phyloP scores from a whole-genome alignment of 805 yeast genomes.

The Suhomyces pyralidae region DNA sequence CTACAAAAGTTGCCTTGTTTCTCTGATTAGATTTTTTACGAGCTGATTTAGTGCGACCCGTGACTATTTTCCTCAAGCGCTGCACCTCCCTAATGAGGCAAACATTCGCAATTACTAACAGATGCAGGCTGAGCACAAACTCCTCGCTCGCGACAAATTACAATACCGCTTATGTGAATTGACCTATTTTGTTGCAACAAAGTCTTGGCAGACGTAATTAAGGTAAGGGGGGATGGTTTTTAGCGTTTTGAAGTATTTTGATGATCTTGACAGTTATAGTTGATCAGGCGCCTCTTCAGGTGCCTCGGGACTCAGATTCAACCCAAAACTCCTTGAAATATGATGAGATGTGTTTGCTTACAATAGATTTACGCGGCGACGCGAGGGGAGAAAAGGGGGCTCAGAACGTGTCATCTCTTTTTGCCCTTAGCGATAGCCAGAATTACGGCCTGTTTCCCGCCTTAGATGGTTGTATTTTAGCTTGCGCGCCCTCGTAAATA shows the following conservation, averaged over 20 bases:
- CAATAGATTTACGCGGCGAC: not conserved
- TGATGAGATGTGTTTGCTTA: not conserved
- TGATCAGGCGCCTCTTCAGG: not conserved
- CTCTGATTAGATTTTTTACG: not conserved
- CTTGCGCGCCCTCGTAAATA: not conserved
- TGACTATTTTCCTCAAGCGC: not conserved
- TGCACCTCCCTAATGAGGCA: not conserved
- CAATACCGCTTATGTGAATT: not conserved
- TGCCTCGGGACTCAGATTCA: not conserved
- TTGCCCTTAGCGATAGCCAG: not conserved
- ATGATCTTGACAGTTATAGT: not conserved
- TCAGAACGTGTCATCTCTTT: not conserved
- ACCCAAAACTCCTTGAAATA: not conserved
- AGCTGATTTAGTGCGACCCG: not conserved
- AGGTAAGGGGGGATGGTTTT: not conserved
- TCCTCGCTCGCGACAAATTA: not conserved
- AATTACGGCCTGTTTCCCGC: not conserved
- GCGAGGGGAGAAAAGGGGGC: not conserved
- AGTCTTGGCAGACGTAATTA: constrained; percentile 2
- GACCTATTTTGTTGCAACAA: not conserved
- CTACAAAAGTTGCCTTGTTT: not conserved
- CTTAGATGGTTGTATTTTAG: not conserved
- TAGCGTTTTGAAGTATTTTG: not conserved
- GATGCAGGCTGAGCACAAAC: not conserved
- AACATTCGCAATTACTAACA: not conserved